phyloP scores from a whole-genome alignment of 192 early-diverging fungal species.

The Rhizophagus clarus region DNA sequence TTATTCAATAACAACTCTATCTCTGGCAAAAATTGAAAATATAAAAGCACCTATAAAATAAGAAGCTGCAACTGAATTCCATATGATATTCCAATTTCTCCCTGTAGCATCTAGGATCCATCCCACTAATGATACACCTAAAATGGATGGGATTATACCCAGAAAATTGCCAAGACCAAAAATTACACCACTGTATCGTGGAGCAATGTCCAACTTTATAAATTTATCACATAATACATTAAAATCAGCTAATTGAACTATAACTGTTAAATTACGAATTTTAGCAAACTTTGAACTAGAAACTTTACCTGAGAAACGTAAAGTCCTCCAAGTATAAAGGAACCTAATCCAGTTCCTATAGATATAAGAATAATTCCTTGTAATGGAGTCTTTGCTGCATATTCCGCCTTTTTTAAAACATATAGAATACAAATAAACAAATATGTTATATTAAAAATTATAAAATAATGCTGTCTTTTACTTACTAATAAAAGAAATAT shows the following conservation, averaged over 20 bases:
- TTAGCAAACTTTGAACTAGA: background rate
- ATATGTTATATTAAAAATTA: background rate
- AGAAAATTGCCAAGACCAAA: slow-evolving; percentile 43
- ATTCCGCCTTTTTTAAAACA: slow-evolving; percentile 23
- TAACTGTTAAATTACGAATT: no score
- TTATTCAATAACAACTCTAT: slow-evolving; percentile 5
- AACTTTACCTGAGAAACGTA: slow-evolving; percentile 36
- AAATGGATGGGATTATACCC: slow-evolving; percentile 36
- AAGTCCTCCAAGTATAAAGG: slow-evolving; percentile 36
- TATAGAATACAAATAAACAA: no score
- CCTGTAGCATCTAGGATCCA: slow-evolving; percentile 34
- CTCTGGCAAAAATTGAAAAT: slow-evolving; percentile 13
- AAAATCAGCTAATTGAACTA: no score
- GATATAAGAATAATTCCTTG: slow-evolving; percentile 37
- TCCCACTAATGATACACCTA: slow-evolving; percentile 39
- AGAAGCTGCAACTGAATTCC: slow-evolving; percentile 28
- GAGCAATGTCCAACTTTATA: slow-evolving; percentile 42
- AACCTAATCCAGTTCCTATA: slow-evolving; percentile 39
- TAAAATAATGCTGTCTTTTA: background rate
- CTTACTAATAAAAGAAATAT: slow-evolving; percentile 31
- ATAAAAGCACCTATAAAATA: slow-evolving; percentile 32
- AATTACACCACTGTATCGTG: slow-evolving; percentile 43
- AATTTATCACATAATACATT: no score
- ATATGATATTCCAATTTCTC: slow-evolving; percentile 36
- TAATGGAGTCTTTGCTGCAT: slow-evolving; percentile 28